phyloP scores from a whole-genome alignment of 2,329 filamentous ascomycete genomes.

The Phyllosticta citribraziliensis region DNA sequence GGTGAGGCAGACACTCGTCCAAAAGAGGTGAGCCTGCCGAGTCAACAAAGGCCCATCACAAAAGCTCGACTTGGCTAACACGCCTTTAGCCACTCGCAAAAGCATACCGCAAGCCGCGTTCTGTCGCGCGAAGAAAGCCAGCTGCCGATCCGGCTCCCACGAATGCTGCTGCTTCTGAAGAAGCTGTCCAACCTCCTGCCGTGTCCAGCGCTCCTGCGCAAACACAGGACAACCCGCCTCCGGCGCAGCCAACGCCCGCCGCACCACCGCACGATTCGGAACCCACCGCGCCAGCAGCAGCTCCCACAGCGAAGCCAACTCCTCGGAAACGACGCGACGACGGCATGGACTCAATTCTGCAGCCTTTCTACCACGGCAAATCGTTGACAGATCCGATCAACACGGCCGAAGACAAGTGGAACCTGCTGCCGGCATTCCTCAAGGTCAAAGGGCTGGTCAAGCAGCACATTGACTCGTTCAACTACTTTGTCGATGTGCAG shows the following conservation, averaged over 20 bases:
- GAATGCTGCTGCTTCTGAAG: background rate
- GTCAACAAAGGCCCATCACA: background rate
- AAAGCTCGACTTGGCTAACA: background rate
- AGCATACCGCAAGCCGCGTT: constrained; percentile 2
- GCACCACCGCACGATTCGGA: background rate
- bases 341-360: constrained; percentile 53
- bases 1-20: background rate
- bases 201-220: background rate
- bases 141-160: background rate
- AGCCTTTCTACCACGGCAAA: constrained; percentile 63
- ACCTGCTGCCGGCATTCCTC: constrained; percentile 89
- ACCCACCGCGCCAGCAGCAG: background rate
- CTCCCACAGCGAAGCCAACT: constrained; percentile 7
- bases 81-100: constrained; percentile 5
- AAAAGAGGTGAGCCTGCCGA: background rate
- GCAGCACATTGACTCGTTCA: constrained; percentile 97
- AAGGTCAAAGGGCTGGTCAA: constrained; percentile 96
- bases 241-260: background rate
- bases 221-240: background rate
- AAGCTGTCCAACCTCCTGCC: background rate
- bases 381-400: constrained; percentile 59
- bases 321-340: constrained; percentile 27
- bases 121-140: constrained; percentile 9
- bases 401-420: constrained; percentile 83
- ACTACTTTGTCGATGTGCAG: constrained; percentile 94